Percentiles rank a stretch among this genome's conserved stretches.
Evolutionary conservation across 148 eudicot species (phyloP).

Genomic region (Vaccinium corymbosum): DNA sequence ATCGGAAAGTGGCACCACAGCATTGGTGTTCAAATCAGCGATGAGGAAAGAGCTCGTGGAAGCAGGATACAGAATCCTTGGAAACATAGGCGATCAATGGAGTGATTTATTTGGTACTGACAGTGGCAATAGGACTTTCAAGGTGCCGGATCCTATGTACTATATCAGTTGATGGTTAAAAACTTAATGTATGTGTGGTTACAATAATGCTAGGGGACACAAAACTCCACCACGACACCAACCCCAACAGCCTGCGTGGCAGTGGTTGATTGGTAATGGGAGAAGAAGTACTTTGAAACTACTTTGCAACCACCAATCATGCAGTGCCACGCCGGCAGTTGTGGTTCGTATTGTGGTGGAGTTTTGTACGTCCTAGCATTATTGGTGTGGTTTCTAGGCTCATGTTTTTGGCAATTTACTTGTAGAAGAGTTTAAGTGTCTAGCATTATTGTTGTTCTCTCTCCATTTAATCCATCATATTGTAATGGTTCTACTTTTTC

Average conservation of each 20-base stretch:
- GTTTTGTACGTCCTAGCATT: too few species aligned
- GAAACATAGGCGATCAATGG: conserved; percentile 36
- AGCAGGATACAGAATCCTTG: conserved; percentile 25
- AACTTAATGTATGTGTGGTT: too few species aligned
- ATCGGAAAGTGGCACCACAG: not conserved
- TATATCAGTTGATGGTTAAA: conserved; percentile 30
- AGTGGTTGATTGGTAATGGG: too few species aligned
- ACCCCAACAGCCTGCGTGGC: too few species aligned
- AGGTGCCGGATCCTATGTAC: conserved; percentile 70
- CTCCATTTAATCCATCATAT: not conserved
- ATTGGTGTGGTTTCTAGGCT: not conserved
- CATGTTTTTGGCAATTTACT: not conserved
- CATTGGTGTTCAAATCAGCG: conserved; percentile 25
- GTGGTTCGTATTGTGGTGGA: too few species aligned
- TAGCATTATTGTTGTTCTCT: not conserved
- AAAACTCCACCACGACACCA: too few species aligned
- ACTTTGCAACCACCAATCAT: too few species aligned
- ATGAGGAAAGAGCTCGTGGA: conserved; percentile 20
- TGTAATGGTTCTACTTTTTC: not conserved
- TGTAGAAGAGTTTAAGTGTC: not conserved
- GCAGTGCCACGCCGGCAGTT: too few species aligned
- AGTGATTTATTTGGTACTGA: conserved; percentile 52
- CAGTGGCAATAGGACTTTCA: conserved; percentile 55
- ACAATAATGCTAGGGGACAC: too few species aligned
- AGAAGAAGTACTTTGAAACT: too few species aligned